phyloP scores from a whole-genome alignment of 495 filamentous ascomycete genomes.

The Neurospora sp. region DNA sequence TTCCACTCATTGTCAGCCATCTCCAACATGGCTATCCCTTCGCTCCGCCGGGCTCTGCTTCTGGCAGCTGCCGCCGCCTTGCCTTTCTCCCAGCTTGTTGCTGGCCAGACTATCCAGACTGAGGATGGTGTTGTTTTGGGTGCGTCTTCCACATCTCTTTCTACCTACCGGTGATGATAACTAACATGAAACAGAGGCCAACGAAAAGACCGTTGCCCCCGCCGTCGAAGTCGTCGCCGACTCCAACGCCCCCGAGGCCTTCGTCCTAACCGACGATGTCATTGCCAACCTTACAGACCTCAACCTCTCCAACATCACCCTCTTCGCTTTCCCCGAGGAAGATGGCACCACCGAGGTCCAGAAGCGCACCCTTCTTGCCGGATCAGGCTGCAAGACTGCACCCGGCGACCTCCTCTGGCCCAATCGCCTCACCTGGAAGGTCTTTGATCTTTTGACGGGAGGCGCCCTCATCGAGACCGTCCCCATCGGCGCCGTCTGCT shows the following conservation, averaged over 20 bases:
- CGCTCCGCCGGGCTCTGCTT: background rate
- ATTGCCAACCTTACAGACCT: constrained; percentile 11
- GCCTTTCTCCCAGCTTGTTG: background rate
- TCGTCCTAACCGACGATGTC: constrained; percentile 8
- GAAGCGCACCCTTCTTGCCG: background rate
- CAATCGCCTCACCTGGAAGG: constrained; percentile 26
- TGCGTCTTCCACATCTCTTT: background rate
- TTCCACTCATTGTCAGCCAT: background rate
- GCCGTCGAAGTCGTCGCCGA: background rate
- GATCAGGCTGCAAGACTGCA: constrained; percentile 35
- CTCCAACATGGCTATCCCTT: background rate
- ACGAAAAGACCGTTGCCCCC: constrained; percentile 7
- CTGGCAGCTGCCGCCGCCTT: background rate
- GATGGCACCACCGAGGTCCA: background rate
- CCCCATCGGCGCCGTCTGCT: constrained; percentile 32
- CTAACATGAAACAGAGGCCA: constrained; percentile 1
- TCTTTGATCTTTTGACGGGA: constrained; percentile 32
- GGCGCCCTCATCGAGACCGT: constrained; percentile 16
- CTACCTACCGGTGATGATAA: background rate
- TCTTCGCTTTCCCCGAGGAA: constrained; percentile 6
- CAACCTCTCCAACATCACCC: constrained; percentile 4
- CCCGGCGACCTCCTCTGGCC: constrained; percentile 42
- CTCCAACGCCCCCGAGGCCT: background rate
- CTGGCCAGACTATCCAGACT: background rate
- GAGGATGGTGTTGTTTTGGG: background rate